Percentiles rank a stretch among this genome's conserved stretches.
Evolutionary conservation across 345 rosid genomes (phyloP).

Genomic region (Durio zibethinus): DNA sequence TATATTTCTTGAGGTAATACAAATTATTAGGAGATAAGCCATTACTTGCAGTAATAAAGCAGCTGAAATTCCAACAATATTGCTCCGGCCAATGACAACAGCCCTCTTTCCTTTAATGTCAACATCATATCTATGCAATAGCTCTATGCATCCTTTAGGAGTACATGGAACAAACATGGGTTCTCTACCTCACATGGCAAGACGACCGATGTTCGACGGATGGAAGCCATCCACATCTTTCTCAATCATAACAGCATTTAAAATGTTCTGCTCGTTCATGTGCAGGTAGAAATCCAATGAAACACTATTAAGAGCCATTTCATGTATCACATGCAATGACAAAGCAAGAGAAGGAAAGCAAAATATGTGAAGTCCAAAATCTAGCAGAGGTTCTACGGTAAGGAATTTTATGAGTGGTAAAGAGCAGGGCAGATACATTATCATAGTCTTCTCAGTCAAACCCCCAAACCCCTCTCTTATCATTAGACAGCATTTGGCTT

Average conservation of each 20-base stretch:
- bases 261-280: constrained; percentile 68
- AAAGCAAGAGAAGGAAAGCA: neutral
- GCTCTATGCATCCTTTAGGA: constrained; percentile 89
- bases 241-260: constrained; percentile 70
- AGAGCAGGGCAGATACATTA: neutral
- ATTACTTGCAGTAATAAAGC: constrained; percentile 78
- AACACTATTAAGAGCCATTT: neutral
- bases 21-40: neutral
- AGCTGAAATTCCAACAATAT: constrained; percentile 94
- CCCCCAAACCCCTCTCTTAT: neutral
- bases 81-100: constrained; percentile 84
- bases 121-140: constrained; percentile 66
- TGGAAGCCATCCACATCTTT: constrained; percentile 94
- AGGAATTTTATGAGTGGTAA: neutral
- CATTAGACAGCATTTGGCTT: neutral
- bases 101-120: constrained; percentile 81
- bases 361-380: neutral
- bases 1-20: neutral
- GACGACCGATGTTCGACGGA: constrained; percentile 76
- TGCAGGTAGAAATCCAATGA: constrained; percentile 42
- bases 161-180: constrained; percentile 83
- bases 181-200: constrained; percentile 86
- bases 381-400: neutral
- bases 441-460: neutral
- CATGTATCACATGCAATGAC: neutral